Base-by-base conservation (phyloP, 2,329 filamentous ascomycete species). In the Pleurostoma richardsiae region DNA sequence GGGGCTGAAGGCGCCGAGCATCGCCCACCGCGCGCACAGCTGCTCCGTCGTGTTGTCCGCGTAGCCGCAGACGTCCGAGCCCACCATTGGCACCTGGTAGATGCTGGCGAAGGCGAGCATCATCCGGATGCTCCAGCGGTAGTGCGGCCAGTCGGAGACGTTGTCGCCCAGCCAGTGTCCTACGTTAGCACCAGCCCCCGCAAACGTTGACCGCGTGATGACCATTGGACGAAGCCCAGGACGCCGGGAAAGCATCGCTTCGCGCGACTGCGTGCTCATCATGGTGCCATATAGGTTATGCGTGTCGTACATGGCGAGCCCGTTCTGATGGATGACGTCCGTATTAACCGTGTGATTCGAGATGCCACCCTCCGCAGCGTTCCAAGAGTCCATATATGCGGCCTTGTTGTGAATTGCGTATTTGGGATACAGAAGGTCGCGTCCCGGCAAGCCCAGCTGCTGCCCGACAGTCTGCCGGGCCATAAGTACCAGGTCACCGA, bases 31-130 rank as follows among this genome's bases (percentile, higher is more conserved):
- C 4, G 85, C 80, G 60, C 86, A 90, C 5, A 90, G 76, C 41
- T 79, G 70, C 59, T 86, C 81, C 8, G 77, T 85, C 0, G 84
- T 83, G 55, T 86, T 77, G 10, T 71, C 75, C 8, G 72, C 83
- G 57, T 86, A 95, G 0, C 89, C 90, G 56, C 90, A 95, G 0
- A 90, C 83, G 49, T 95, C 89, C 3, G 79, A 74, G 10, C 85
- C 85, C 1, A 79, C 79, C 74, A 88, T 82, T 7, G 84, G 83
- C 1, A 88, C 62, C 54, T 87, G 83, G 64, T 83, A 88, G 48
- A 88, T 72, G 4, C 81, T 71, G 0, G 79, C 72, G 44, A 86
- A 86, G 3, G 75, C 72, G 30, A 86, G 62, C 64, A 83, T 77
- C 56, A 75, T 71, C 2, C 74, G 64, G 49, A 86, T 83, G 1